These are phyloP conservation scores for Saccharum hybrid DNA, from an alignment of 202 grass and related monocot genomes.

Conservation along the genomic window DNA sequence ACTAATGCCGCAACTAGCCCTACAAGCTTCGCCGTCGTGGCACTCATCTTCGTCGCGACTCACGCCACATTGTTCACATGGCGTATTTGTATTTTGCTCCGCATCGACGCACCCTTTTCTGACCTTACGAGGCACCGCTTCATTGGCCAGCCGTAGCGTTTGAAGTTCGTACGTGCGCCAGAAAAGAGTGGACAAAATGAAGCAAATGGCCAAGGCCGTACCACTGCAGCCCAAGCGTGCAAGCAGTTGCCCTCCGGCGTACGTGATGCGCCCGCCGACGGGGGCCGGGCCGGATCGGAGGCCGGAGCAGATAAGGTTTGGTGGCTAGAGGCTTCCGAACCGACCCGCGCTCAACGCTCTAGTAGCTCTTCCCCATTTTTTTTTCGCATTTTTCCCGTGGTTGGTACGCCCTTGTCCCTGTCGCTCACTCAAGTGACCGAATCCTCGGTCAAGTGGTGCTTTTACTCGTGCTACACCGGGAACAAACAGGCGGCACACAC, in stretches of 20 bases:
- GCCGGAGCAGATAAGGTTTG: too few species aligned
- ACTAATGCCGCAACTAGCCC: background rate
- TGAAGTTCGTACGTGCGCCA: background rate
- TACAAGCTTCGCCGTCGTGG: background rate
- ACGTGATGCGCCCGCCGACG: too few species aligned
- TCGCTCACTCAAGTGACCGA: background rate
- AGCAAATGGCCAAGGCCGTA: background rate
- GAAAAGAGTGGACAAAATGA: background rate
- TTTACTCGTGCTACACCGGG: too few species aligned
- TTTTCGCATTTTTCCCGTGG: background rate
- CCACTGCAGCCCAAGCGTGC: background rate
- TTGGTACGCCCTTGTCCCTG: background rate
- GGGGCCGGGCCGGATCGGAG: too few species aligned
- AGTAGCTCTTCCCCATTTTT: background rate
- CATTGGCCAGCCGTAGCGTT: background rate
- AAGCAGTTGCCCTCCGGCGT: background rate
- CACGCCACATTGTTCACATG: conserved; percentile 47
- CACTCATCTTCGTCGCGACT: background rate
- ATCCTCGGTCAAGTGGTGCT: too few species aligned
- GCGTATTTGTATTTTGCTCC: background rate
- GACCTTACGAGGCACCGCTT: background rate
- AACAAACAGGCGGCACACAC: too few species aligned
- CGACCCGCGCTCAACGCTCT: too few species aligned
- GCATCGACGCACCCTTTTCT: background rate
- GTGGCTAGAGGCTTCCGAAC: background rate